Percentiles rank a stretch among this genome's conserved stretches.
Evolutionary conservation across 2,329 filamentous ascomycete genomes (phyloP).

Genomic region (Penicillium occitanis): DNA sequence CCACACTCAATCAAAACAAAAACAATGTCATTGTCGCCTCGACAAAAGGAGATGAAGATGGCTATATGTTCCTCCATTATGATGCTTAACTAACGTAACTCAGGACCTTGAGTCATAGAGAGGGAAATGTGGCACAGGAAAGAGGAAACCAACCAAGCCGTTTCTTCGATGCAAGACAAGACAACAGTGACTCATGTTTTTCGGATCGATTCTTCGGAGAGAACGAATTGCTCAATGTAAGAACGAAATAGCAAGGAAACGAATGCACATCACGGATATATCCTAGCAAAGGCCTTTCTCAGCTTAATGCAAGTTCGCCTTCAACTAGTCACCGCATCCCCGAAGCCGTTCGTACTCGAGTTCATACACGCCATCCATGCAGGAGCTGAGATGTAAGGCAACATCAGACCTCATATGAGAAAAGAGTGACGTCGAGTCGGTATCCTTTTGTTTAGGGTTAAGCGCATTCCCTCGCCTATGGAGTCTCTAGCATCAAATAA

Average conservation of each 20-base stretch:
- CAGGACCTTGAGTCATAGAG: neutral
- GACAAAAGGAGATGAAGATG: neutral
- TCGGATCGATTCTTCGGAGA: neutral
- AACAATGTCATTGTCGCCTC: neutral
- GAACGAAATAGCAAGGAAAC: neutral
- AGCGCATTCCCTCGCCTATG: neutral
- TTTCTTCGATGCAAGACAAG: neutral
- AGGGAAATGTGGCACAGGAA: neutral
- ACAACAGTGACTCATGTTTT: neutral
- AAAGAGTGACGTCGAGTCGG: neutral
- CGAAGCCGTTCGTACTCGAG: neutral
- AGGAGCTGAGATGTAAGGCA: neutral
- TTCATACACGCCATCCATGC: neutral
- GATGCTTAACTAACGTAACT: neutral
- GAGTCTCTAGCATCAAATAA: neutral
- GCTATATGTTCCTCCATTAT: neutral
- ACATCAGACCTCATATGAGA: neutral
- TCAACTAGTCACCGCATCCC: neutral
- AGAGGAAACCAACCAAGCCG: neutral
- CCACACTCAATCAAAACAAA: constrained; percentile 8
- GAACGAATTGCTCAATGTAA: neutral
- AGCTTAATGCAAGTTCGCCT: constrained; percentile 1
- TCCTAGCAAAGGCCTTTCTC: too few species aligned
- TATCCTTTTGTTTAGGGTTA: neutral
- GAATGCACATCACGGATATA: too few species aligned